phyloP scores from a whole-genome alignment of 371 early-diverging fungal species.

The Rhizopus sp. region DNA sequence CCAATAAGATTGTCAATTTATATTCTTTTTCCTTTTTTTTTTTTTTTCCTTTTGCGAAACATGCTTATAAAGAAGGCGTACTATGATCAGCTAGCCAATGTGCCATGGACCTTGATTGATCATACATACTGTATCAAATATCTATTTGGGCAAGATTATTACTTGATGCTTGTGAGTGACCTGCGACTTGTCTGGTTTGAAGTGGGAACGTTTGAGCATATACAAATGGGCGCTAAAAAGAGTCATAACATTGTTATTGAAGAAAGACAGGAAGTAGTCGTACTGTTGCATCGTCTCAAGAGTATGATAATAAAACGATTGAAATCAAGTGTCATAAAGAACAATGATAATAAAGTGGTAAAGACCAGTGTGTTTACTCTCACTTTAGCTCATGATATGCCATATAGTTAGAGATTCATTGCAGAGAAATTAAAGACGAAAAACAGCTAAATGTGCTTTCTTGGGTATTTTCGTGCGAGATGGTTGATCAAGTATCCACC shows the following conservation, averaged over 20 bases:
- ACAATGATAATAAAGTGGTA: background rate
- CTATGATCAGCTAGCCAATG: slow-evolving; percentile 7
- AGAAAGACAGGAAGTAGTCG: background rate
- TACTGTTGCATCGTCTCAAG: background rate
- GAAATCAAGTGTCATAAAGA: background rate
- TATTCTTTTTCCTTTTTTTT: slow-evolving; percentile 10
- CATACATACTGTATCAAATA: slow-evolving; percentile 16
- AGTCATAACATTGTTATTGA: slow-evolving; percentile 18
- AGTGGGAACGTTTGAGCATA: slow-evolving; percentile 4
- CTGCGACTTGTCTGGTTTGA: slow-evolving; percentile 24
- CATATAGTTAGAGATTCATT: background rate
- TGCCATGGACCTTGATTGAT: slow-evolving; percentile 6
- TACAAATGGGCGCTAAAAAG: slow-evolving; percentile 9
- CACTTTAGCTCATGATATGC: background rate
- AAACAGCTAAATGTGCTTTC: slow-evolving; percentile 5
- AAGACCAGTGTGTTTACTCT: background rate
- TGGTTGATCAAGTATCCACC: slow-evolving; percentile 11
- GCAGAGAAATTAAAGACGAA: background rate
- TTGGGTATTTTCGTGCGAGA: slow-evolving; percentile 17
- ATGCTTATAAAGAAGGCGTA: slow-evolving; percentile 10
- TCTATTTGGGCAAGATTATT: slow-evolving; percentile 13
- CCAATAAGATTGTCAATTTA: background rate
- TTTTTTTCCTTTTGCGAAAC: background rate
- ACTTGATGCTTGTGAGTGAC: slow-evolving; percentile 15
- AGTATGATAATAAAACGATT: background rate